Conservation (phyloP, 169 alveolate genomes). For the Plasmodium sp. region DNA sequence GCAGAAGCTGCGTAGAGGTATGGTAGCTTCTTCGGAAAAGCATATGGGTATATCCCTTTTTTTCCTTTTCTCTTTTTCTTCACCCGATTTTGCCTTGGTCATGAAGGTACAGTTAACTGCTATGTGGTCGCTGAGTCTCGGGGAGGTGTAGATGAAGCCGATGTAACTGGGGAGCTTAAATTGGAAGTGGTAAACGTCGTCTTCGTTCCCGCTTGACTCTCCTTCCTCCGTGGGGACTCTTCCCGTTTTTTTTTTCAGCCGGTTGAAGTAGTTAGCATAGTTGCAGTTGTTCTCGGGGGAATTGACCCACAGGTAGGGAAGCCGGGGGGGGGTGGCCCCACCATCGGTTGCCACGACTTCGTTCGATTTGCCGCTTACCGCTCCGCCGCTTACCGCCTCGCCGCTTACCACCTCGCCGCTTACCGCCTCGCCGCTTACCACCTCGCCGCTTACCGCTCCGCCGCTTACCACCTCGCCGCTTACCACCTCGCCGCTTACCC, state of each 20-base stretch:
- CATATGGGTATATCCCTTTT: constrained; percentile 10
- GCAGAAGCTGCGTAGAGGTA: constrained; percentile 6
- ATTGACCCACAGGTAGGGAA: not conserved
- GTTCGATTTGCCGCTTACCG: too few relatives aligned
- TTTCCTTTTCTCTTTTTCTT: not conserved
- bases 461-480: not conserved
- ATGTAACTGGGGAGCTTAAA: constrained; percentile 53
- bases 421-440: too few relatives aligned
- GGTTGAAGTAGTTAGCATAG: constrained; percentile 52
- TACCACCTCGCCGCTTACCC: not conserved
- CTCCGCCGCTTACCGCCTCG: too few relatives aligned
- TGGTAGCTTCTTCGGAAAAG: constrained; percentile 9
- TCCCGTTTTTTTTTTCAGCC: constrained; percentile 2
- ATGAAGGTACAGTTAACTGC: constrained; percentile 60
- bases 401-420: too few relatives aligned
- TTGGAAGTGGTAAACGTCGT: constrained; percentile 31
- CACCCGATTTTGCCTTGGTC: not conserved
- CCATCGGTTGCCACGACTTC: too few relatives aligned
- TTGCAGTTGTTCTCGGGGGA: not conserved
- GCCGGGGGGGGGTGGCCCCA: not conserved
- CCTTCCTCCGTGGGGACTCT: not conserved
- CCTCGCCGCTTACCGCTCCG: too few relatives aligned
- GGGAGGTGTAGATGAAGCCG: constrained; percentile 70
- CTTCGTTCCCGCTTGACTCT: not conserved
- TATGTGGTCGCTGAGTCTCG: constrained; percentile 58